Evolutionary conservation across 768 basidiomycete genomes (phyloP).

Genomic region (Trametopsis cervina): DNA sequence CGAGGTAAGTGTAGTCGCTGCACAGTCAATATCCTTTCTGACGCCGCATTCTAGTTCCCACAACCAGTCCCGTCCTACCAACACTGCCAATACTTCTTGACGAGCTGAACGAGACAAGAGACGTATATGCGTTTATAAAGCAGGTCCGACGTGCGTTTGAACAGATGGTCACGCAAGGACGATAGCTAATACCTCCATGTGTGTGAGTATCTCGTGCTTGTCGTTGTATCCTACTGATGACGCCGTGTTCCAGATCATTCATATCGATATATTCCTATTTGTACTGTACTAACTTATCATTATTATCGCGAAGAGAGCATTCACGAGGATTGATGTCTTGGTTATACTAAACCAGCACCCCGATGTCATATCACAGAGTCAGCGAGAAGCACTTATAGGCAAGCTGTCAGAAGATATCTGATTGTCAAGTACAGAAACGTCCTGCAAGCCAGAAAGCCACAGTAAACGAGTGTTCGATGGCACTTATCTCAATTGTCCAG

Average conservation of each 20-base stretch:
- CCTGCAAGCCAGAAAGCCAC: too few species aligned
- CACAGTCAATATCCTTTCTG: slow-evolving; percentile 6
- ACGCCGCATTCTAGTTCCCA: slow-evolving; percentile 50
- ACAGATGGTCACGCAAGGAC: slow-evolving; percentile 16
- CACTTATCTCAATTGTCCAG: too few species aligned
- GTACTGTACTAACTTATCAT: not conserved
- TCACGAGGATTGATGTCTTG: too few species aligned
- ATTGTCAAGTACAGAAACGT: too few species aligned
- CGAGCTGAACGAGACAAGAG: slow-evolving; percentile 60
- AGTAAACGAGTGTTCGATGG: too few species aligned
- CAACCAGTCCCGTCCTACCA: slow-evolving; percentile 65
- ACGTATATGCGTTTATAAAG: slow-evolving; percentile 68
- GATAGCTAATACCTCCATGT: not conserved
- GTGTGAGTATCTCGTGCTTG: not conserved
- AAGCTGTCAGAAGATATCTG: too few species aligned
- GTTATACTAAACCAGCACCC: too few species aligned
- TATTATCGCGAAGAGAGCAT: not conserved
- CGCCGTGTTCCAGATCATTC: not conserved
- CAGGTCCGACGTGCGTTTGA: slow-evolving; percentile 52
- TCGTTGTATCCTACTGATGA: not conserved
- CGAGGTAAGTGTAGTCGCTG: slow-evolving; percentile 43
- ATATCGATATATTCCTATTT: not conserved
- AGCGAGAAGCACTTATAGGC: too few species aligned
- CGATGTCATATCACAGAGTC: too few species aligned
- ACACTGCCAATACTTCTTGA: slow-evolving; percentile 61